A percentile compares a stretch with the other conserved stretches of the same genome.
phyloP scores from a whole-genome alignment of 2,329 filamentous ascomycete genomes.

The Phyllosticta citrichinensis region DNA sequence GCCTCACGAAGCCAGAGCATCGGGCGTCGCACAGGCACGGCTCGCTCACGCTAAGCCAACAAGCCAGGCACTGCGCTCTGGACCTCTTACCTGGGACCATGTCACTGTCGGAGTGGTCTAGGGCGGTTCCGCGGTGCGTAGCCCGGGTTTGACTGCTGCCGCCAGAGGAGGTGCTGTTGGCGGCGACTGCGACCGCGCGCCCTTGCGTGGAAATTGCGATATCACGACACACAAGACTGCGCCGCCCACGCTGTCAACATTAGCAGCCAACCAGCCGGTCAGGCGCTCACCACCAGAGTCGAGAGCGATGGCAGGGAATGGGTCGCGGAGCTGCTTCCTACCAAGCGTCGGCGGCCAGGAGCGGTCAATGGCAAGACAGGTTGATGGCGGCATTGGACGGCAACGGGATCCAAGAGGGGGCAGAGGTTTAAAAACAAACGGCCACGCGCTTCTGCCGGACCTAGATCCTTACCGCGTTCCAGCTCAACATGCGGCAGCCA shows the following conservation, averaged over 20 bases:
- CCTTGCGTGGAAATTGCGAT: neutral
- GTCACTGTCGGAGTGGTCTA: neutral
- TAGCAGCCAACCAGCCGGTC: neutral
- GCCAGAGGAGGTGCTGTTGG: neutral
- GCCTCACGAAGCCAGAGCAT: constrained; percentile 7
- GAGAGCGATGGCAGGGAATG: neutral
- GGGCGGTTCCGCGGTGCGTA: neutral
- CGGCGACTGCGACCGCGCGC: neutral
- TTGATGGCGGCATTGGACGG: neutral
- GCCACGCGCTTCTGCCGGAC: neutral
- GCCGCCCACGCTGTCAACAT: neutral
- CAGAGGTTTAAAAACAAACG: neutral
- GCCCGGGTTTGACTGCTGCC: neutral
- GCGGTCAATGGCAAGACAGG: neutral
- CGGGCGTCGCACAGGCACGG: neutral
- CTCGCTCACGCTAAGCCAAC: neutral
- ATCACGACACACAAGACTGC: neutral
- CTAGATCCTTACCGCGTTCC: neutral
- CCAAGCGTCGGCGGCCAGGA: neutral
- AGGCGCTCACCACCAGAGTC: neutral
- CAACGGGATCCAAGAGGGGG: neutral
- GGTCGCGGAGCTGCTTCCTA: neutral
- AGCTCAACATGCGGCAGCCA: neutral
- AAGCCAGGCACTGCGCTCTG: neutral
- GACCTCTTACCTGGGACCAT: neutral